Conservation (phyloP, 2,329 filamentous ascomycete species). For the Colletotrichum somersetense region DNA sequence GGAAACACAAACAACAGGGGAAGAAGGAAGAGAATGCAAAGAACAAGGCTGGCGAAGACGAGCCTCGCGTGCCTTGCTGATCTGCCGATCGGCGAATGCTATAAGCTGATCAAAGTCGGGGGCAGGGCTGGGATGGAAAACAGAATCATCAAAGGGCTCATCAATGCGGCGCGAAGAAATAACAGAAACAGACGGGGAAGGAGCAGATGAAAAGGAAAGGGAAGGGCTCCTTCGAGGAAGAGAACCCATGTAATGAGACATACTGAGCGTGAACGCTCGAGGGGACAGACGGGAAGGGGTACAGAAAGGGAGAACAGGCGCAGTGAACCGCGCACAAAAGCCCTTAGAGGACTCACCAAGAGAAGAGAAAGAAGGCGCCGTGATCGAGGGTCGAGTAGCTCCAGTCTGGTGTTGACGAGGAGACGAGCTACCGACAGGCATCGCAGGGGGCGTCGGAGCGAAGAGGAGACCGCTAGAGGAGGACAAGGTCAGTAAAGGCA, state of each 20-base stretch:
- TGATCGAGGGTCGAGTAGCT: slow-evolving; percentile 22
- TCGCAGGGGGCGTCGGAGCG: slow-evolving; percentile 14
- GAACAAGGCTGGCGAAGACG: neutral
- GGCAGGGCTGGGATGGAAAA: neutral
- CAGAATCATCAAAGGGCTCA: slow-evolving; percentile 7
- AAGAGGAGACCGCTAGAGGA: neutral
- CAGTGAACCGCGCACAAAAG: slow-evolving; percentile 13
- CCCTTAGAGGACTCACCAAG: slow-evolving; percentile 12
- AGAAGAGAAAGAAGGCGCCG: slow-evolving; percentile 14
- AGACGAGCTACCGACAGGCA: slow-evolving; percentile 18
- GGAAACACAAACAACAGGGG: neutral
- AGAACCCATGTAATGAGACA: slow-evolving; percentile 19
- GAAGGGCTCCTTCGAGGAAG: neutral
- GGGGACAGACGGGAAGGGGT: slow-evolving; percentile 16
- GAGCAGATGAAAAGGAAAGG: neutral
- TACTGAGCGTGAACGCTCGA: slow-evolving; percentile 15
- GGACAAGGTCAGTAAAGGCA: neutral
- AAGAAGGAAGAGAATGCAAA: neutral
- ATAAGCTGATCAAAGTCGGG: slow-evolving; percentile 22
- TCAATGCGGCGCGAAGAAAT: neutral
- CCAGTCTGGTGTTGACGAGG: slow-evolving; percentile 3
- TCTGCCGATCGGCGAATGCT: slow-evolving; percentile 13
- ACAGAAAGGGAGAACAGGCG: neutral
- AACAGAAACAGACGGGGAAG: neutral
- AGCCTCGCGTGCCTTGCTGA: slow-evolving; percentile 9